Base-by-base conservation (phyloP, 305 asterid species). In the Plantago coronopus region DNA sequence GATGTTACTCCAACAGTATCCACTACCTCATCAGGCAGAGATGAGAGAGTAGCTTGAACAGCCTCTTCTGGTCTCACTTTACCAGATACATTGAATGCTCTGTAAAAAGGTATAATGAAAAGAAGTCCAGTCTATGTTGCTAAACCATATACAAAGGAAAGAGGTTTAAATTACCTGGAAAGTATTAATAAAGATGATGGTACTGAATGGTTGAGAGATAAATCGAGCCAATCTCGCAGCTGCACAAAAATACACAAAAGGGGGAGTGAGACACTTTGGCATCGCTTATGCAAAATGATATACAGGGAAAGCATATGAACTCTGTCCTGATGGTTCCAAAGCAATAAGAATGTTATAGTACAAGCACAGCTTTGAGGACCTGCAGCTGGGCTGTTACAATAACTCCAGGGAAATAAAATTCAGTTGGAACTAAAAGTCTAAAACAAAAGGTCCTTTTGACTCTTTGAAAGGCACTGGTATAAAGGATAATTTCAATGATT, bases 1-100 rank as follows among this genome's bases (percentile, higher is more conserved):
- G 91, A 34, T 58, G 96, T 89, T 54, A 93, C 74, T 59, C 91
- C 95, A 61, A 91, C 87, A 51, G 98, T 86, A 71, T 86, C 98
- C 74, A 91, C 98, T 78, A 91, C 93, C 78, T 91, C 98, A 79
- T 91, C 98, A 54, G 98, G 98, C 75, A 91, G 81, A 72, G 98
- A 91, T 62, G 97, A 91, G 61, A 91, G 85, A n/a, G 98, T 89
- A 73, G 96, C 95, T 80, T 83, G 95, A 76, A 91, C 97, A 66
- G 95, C 97, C 78, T 91, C 98, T 76, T 84, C 98, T 31, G 94
- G 95, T 77, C 61, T 86, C 70, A 91, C 84, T 72, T 86, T 91
- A 68, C 95, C 98, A 21, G 97, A 83, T 54, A 91, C 93, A 23
- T 82, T 84, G 76, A 91, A 91, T 64, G 98, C 90, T 74, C 97